These are phyloP conservation scores for Fusarium secorum DNA, from an alignment of 2,329 filamentous ascomycete species.

Conservation along the genomic window DNA sequence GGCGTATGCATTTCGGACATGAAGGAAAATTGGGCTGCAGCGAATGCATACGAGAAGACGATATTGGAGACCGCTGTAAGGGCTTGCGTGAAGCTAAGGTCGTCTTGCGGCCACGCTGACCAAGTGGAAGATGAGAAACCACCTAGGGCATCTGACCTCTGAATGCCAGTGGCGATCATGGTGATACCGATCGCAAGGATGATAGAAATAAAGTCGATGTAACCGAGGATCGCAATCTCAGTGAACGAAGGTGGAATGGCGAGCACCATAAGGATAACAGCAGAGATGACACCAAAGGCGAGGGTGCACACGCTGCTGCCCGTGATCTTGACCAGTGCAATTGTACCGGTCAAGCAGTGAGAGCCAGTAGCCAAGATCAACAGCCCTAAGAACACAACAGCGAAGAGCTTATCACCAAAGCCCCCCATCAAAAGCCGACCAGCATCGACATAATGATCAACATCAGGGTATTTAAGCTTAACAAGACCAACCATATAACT, in stretches of 20 bases:
- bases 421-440: conserved; percentile 67
- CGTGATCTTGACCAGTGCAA: conserved; percentile 71
- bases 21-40: conserved; percentile 59
- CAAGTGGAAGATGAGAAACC: conserved; percentile 46
- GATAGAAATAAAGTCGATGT: conserved; percentile 68
- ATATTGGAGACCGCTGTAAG: conserved; percentile 73
- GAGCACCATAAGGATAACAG: conserved; percentile 54
- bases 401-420: conserved; percentile 64
- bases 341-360: conserved; percentile 75
- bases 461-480: conserved; percentile 60
- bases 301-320: conserved; percentile 59
- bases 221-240: conserved; percentile 58
- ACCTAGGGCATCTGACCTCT: conserved; percentile 43
- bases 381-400: conserved; percentile 67
- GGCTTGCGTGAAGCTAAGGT: conserved; percentile 59
- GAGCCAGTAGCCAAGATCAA: conserved; percentile 74
- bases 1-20: conserved; percentile 63
- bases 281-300: conserved; percentile 55
- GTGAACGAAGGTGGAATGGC: conserved; percentile 58
- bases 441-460: conserved; percentile 73
- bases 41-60: conserved; percentile 71
- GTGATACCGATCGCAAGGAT: conserved; percentile 69
- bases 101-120: conserved; percentile 55
- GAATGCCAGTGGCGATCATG: conserved; percentile 69
- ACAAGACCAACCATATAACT: conserved; percentile 56